Evolutionary conservation across 2,329 filamentous ascomycete species (phyloP).

Genomic region (Albifimbria verrucaria): DNA sequence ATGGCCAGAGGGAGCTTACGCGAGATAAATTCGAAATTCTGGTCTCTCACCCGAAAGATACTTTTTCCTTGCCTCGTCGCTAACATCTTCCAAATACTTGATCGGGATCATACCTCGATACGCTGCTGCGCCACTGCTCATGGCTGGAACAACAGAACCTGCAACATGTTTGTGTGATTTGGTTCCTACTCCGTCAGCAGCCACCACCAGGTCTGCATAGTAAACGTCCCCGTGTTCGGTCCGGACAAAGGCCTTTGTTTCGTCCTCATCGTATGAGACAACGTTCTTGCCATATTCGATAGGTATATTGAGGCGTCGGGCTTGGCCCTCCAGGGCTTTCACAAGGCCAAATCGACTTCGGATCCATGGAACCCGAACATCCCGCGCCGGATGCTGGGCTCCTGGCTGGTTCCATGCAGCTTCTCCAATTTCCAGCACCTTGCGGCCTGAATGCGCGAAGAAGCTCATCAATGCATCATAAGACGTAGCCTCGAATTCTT

Average conservation of each 20-base stretch:
- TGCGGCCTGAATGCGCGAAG: not conserved
- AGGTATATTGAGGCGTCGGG: slow-evolving; percentile 3
- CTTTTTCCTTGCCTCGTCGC: slow-evolving; percentile 1
- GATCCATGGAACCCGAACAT: slow-evolving; percentile 1
- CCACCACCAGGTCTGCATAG: slow-evolving; percentile 8
- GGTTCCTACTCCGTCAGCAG: slow-evolving; percentile 9
- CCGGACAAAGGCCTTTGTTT: not conserved
- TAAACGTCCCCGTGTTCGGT: not conserved
- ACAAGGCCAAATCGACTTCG: not conserved
- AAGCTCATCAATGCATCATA: not conserved
- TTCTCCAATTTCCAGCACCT: not conserved
- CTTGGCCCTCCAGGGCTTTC: slow-evolving; percentile 6
- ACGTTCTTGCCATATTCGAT: slow-evolving; percentile 5
- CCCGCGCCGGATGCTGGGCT: not conserved
- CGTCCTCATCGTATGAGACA: slow-evolving; percentile 6
- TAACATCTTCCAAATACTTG: not conserved
- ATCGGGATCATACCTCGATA: not conserved
- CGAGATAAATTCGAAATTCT: not conserved
- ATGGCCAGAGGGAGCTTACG: not conserved
- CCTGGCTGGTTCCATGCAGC: not conserved
- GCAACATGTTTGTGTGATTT: slow-evolving; percentile 1
- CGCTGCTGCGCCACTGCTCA: not conserved
- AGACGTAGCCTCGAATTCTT: not conserved
- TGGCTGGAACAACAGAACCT: not conserved
- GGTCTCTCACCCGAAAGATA: not conserved